Evolutionary conservation across 352 stramenopile genomes (phyloP).

Genomic region (Paralagenidium karlingii): DNA sequence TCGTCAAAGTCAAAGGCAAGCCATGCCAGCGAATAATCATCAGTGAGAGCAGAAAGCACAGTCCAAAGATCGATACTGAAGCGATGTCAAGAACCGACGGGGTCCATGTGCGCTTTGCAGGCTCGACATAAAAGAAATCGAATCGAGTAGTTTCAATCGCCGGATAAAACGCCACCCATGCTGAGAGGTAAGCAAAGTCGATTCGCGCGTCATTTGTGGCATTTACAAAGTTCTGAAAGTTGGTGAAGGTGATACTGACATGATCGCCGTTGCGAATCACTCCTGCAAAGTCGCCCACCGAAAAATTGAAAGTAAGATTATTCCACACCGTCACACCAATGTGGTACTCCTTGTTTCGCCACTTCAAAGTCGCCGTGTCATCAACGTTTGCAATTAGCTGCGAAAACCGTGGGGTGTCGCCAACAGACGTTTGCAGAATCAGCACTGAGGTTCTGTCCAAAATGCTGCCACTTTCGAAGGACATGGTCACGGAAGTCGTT

Average conservation of each 20-base stretch:
- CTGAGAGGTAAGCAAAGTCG: slow-evolving; percentile 54
- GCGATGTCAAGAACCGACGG: slow-evolving; percentile 51
- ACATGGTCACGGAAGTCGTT: slow-evolving; percentile 32
- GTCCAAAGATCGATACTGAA: slow-evolving; percentile 56
- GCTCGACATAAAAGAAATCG: slow-evolving; percentile 9
- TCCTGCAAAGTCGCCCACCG: slow-evolving; percentile 23
- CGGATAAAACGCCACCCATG: too few relatives aligned
- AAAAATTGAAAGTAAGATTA: too few relatives aligned
- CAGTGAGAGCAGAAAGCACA: slow-evolving; percentile 70
- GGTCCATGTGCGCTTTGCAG: slow-evolving; percentile 33
- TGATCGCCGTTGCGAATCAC: slow-evolving; percentile 66
- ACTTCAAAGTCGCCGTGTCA: too few relatives aligned
- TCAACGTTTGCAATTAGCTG: too few relatives aligned
- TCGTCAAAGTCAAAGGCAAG: slow-evolving; percentile 66
- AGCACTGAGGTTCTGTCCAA: too few relatives aligned
- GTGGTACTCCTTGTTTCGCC: too few relatives aligned
- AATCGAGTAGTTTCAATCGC: slow-evolving; percentile 42
- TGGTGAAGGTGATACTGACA: slow-evolving; percentile 44
- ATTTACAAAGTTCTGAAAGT: slow-evolving; percentile 55
- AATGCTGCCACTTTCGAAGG: slow-evolving; percentile 42
- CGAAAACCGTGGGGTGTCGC: too few relatives aligned
- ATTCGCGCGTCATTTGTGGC: slow-evolving; percentile 39
- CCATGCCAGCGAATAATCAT: slow-evolving; percentile 79
- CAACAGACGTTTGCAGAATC: too few relatives aligned
- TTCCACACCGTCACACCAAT: too few relatives aligned